Percentiles rank a stretch among this genome's conserved stretches.
phyloP scores from a whole-genome alignment of 2,329 filamentous ascomycete species.

The Xylaria digitata region DNA sequence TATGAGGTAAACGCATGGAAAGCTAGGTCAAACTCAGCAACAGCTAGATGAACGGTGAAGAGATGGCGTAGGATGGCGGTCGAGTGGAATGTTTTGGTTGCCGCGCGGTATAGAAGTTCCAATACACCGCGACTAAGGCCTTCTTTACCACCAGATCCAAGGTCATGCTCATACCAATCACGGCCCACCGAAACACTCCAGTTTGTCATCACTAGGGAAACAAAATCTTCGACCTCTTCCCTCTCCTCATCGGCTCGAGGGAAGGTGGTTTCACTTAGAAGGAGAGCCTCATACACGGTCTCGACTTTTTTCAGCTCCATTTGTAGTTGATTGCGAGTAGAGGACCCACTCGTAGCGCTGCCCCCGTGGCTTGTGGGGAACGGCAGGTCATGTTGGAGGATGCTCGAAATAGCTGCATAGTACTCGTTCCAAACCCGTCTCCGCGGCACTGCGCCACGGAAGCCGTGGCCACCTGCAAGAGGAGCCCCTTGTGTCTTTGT shows the following conservation, averaged over 20 bases:
- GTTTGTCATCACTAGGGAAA: constrained; percentile 81
- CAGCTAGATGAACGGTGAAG: constrained; percentile 85
- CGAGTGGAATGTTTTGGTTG: constrained; percentile 95
- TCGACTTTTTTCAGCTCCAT: constrained; percentile 85
- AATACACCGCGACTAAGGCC: constrained; percentile 80
- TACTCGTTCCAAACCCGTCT: constrained; percentile 86
- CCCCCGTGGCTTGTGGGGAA: constrained; percentile 64
- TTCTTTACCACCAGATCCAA: constrained; percentile 84
- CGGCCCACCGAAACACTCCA: constrained; percentile 86
- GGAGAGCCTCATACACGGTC: constrained; percentile 78
- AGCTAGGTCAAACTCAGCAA: constrained; percentile 92
- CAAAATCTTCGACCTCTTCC: constrained; percentile 83
- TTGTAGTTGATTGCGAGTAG: constrained; percentile 72
- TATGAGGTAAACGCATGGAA: constrained; percentile 94
- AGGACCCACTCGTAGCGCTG: constrained; percentile 59
- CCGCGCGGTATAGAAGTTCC: constrained; percentile 88
- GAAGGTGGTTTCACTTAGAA: constrained; percentile 84
- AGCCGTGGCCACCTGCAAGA: constrained; percentile 66
- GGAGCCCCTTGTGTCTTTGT: constrained; percentile 56
- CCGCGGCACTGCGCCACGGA: constrained; percentile 69
- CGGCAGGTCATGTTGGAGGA: constrained; percentile 74
- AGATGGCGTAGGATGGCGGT: constrained; percentile 86
- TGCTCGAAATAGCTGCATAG: constrained; percentile 80
- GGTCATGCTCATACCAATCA: constrained; percentile 81
- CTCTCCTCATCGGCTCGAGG: constrained; percentile 85